Base-by-base conservation (phyloP, 805 yeast species). In the Candida mattraensis region DNA sequence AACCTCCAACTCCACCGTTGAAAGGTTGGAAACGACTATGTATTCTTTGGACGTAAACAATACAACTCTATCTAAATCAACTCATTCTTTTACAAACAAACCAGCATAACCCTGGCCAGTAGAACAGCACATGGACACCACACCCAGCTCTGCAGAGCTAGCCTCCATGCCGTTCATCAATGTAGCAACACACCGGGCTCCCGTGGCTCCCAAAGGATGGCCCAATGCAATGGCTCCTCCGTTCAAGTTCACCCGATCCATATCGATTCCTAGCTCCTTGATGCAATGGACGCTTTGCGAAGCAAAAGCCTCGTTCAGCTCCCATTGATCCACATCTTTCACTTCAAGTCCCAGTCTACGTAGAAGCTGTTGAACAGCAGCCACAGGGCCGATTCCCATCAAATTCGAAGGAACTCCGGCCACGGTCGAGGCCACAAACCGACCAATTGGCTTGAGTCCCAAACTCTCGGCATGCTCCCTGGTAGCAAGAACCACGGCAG, bases 201-300 rank as follows among this genome's bases (percentile, higher is more conserved):
- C 72, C 16, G 87, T 81, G 45, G 85, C 80, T 28, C 88, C 91
- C 48, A 83, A 67, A 45, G 96, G 96, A 63, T 87, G 96, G 21
- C 96, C 96, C 44, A 87, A 64, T 7, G 95, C 95, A 53, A 87
- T 87, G 34, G 95, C 95, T 56, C 96, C 96, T 54, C 96, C 96
- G 56, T 78, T 79, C 48, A 88, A 86, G 67, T 86, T 86, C 48
- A 86, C 85, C 57, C 74, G 80, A 9, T 43, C 49, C 21, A 40
- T 37, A 21, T 44, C 48, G 13, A 57, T 24, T 21, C 51, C 44
- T 29, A 44, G 35, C 14, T 35, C 19, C 25, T 29, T 35, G 34
- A 43, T 43, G 19, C 39, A 44, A 18, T 42, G 40, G 12, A 62
- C 39, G 25, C 64, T 58, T 32, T 62, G 67, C 11, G 63, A 60